Base-by-base conservation (phyloP, 1,139 yeast genomes). In the Zygoascus hellenicus region DNA sequence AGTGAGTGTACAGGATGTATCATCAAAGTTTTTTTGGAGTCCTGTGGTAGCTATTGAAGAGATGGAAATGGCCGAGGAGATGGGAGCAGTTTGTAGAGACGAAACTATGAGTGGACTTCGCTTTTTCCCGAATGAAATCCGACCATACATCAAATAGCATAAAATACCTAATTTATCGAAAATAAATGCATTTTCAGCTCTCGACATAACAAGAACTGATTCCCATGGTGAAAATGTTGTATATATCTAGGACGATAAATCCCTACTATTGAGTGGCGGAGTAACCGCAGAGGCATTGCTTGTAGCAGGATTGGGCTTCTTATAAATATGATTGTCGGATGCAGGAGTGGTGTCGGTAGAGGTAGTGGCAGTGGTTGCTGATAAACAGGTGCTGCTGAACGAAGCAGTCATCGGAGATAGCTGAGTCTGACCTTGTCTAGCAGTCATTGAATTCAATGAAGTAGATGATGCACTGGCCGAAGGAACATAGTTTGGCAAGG, bases 41-140 rank as follows among this genome's bases (percentile, higher is more conserved):
- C 71, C 81, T 38, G 77, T 79, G 30, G 80, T 87, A 14, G 75
- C 90, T 2, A 71, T 70, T 13, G 94, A 86, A 59, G 87, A 86
- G 54, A 64, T 87, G 14, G 80, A 78, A 47, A 69, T 73, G 50
- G 80, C 85, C 19, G 75, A 84, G 32, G 73, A 71, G 6, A 61
- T 66, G 2, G 92, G 89, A 0, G 65, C 66, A 1, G 60, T 86
- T 1, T 79, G 83, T 9, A 71, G 86, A 9, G 96, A 87, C 63
- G 81, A 81, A 52, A 77, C 78, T 49, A 70, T 80, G 3, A 71
- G 78, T 38, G 90, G 90, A 0, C 71, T 80, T 3, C 60, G 66
- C 22, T 75, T 66, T 55, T 74, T 69, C 46, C 50, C 50, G 29
- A 58, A 58, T 43, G 43, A 38, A 34, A 48, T 57, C 19, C 40